Evolutionary conservation across 2,329 filamentous ascomycete species (phyloP), one percentile per base, ranked within the genome.

Genomic region (Ramularia endophylla): DNA sequence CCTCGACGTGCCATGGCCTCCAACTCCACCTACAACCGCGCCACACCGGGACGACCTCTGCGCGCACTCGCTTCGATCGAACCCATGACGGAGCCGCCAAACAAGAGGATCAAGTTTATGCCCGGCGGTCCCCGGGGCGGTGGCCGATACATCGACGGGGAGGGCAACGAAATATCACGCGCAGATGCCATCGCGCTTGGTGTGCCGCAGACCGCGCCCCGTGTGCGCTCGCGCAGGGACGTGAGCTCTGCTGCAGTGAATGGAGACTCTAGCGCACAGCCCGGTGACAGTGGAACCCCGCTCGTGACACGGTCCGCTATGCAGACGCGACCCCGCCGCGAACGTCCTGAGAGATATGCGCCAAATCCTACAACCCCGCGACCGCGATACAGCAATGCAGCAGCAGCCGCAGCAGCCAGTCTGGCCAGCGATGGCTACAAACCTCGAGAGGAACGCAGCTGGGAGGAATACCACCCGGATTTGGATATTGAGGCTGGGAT

Each of bases 381-480:
- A 55, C 85, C 85, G 62, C 78, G 85, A 51, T 94, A 85, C 65
- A 87, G 83, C 55, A 90, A 86, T 33, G 87, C 78, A n/a, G 87
- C 90, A 9, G 88, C 88, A 19, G 86, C 89, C 17, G 87, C 89
- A 37, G 88, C 87, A 5, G 84, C 85, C 3, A 84, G 92, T 44
- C 86, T 87, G 53, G 88, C 95, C 60, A 89, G 81, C 56, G 92
- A 97, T 69, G 89, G 90, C 37, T 97, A 97, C 67, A 98, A 98
- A 63, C 92, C 92, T 22, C 78, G 92, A 58, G 92, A 98, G 67
- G 92, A 98, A 69, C 81, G 90, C 48, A 87, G 87, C 38, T 98
- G 90, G 88, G 89, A 95, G 59, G 92, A 98, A 62, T 97, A 97
- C 51, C 92, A 98, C 64, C 88, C 87, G 0, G 87, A 95, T 56